Base-by-base conservation (phyloP, 768 basidiomycete species). In the Postia placenta region DNA sequence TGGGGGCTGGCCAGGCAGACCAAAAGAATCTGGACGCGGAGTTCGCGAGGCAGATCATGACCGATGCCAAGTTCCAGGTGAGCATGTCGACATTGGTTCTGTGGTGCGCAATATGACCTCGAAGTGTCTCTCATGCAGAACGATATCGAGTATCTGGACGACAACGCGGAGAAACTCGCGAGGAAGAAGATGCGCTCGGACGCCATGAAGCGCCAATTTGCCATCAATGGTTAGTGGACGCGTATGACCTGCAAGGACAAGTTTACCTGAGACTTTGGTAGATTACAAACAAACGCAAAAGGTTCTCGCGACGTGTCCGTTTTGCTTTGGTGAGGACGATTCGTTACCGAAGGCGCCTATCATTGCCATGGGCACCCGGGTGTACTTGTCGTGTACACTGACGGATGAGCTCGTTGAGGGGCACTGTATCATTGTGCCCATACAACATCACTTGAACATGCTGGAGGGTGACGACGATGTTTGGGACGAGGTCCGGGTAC, bases 211-310 rank as follows among this genome's bases (percentile, higher is more conserved):
- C 81, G 94, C 39, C 89, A 92, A 56, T 99, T 97, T 64, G 96
- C 96, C 11, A 89, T 99, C 54, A 81, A 97, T 50, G 94, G 93
- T 91, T 53, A 33, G 75, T 63, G 4, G 23, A 28, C 5, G 2
- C 42, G 22, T 25, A 7, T 27, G n/a, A n/a, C 40, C 49, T 23
- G 28, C n/a, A n/a, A n/a, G n/a, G n/a, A n/a, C n/a, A n/a, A n/a
- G n/a, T n/a, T n/a, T n/a, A n/a, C n/a, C n/a, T n/a, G n/a, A n/a
- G n/a, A n/a, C n/a, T n/a, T n/a, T n/a, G 35, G 22, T 59, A 96
- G 95, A 98, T 67, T 98, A 92, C 67, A 94, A 94, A 49, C 80
- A 83, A 36, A 98, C 96, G 0, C 94, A 97, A 70, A 87, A 88
- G 61, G 94, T 80, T 1, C 63, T 98, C 43, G 81, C 93, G 6